phyloP scores from a whole-genome alignment of 495 filamentous ascomycete genomes.

The Neurospora sp. region DNA sequence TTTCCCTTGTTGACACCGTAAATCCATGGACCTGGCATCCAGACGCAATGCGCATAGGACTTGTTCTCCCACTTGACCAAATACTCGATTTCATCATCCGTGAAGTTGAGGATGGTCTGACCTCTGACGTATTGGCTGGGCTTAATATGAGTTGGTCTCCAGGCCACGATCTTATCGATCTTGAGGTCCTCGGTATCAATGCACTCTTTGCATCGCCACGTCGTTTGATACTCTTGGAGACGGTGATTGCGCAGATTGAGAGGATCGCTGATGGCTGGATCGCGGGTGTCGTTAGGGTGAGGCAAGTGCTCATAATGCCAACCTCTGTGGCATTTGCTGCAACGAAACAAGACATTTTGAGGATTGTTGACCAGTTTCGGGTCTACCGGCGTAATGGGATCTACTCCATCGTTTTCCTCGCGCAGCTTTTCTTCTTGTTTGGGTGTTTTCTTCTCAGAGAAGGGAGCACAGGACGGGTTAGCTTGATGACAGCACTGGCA shows the following conservation, averaged over 20 bases:
- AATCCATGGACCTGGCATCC: constrained; percentile 86
- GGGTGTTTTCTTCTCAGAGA: constrained; percentile 54
- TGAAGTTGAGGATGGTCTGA: constrained; percentile 38
- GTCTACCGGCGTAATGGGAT: constrained; percentile 58
- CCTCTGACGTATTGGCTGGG: constrained; percentile 37
- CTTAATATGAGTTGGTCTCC: constrained; percentile 52
- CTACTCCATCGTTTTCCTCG: constrained; percentile 62
- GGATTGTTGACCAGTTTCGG: constrained; percentile 58
- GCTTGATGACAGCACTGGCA: constrained; percentile 58
- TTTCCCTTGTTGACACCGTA: constrained; percentile 53
- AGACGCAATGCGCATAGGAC: constrained; percentile 69
- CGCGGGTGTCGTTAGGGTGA: constrained; percentile 22
- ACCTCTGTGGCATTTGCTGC: constrained; percentile 60
- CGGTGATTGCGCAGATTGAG: constrained; percentile 27
- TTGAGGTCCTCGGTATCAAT: constrained; percentile 40
- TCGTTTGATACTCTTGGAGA: constrained; percentile 46
- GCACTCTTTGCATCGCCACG: constrained; percentile 74
- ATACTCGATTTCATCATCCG: constrained; percentile 69
- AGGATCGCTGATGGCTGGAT: constrained; percentile 28
- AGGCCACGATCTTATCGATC: constrained; percentile 68
- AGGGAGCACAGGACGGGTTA: constrained; percentile 56
- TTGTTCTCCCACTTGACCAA: constrained; percentile 74
- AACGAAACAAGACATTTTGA: constrained; percentile 73
- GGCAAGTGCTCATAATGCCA: constrained; percentile 80
- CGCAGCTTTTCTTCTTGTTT: constrained; percentile 75